Evolutionary conservation across 371 early-diverging fungal genomes (phyloP).

Genomic region (Sanchytrium tribonematis): DNA sequence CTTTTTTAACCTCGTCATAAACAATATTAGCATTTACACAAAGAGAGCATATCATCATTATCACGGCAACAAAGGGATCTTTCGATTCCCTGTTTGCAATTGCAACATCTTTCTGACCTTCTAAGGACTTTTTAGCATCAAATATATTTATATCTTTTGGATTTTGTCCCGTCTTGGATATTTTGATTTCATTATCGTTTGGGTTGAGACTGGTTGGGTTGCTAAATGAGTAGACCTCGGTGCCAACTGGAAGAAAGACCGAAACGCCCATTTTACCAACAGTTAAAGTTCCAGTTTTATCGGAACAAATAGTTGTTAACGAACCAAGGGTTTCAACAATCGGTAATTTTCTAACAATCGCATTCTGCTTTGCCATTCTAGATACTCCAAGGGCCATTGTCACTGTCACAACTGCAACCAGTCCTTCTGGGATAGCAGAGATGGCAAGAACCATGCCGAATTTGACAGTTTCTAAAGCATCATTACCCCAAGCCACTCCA

Average conservation of each 20-base stretch:
- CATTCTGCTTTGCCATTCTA: conserved; percentile 53
- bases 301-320: conserved; percentile 71
- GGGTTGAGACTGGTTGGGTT: conserved; percentile 15
- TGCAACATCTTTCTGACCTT: background rate
- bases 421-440: conserved; percentile 79
- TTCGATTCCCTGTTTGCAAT: background rate
- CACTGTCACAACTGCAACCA: conserved; percentile 58
- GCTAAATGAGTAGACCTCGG: conserved; percentile 12
- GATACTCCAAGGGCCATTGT: conserved; percentile 74
- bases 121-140: conserved; percentile 4
- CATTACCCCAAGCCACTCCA: conserved; percentile 35
- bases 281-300: conserved; percentile 83
- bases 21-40: conserved; percentile 49
- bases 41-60: conserved; percentile 4
- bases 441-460: conserved; percentile 42
- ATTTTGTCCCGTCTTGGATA: conserved; percentile 8
- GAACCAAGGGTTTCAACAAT: conserved; percentile 67
- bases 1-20: conserved; percentile 14
- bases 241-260: conserved; percentile 16
- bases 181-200: conserved; percentile 3
- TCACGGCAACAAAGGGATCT: background rate
- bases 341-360: conserved; percentile 57
- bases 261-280: conserved; percentile 45
- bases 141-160: conserved; percentile 10
- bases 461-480: conserved; percentile 22